Evolutionary conservation across 2,329 filamentous ascomycete genomes (phyloP).

Genomic region (Didymella exigua): DNA sequence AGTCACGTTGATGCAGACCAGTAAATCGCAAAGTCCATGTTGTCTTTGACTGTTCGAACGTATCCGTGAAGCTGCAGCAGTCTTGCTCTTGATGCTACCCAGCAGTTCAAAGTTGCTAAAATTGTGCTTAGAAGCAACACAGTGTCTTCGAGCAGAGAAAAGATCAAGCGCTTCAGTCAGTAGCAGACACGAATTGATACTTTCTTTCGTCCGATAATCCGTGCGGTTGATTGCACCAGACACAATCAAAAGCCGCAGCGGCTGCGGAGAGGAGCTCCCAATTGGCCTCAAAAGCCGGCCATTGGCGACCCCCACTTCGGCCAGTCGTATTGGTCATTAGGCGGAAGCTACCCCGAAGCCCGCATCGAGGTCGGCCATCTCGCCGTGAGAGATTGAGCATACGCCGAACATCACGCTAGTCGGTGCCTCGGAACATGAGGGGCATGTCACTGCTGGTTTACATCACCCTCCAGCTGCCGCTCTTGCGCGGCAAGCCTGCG

Average conservation of each 20-base stretch:
- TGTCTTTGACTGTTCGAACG: background rate
- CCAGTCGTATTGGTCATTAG: slow-evolving; percentile 9
- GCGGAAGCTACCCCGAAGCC: slow-evolving; percentile 24
- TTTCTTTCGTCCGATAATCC: background rate
- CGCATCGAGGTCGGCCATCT: slow-evolving; percentile 20
- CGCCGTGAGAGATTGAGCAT: slow-evolving; percentile 13
- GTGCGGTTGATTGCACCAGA: background rate
- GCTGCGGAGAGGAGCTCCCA: slow-evolving; percentile 17
- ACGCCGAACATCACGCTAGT: slow-evolving; percentile 17
- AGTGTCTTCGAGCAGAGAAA: background rate
- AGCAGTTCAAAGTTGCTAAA: slow-evolving; percentile 2
- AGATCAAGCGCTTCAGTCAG: slow-evolving; percentile 4
- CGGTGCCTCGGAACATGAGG: slow-evolving; percentile 15
- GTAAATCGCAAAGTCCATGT: background rate
- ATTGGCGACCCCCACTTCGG: background rate
- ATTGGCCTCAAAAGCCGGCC: slow-evolving; percentile 10
- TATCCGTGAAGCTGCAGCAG: background rate
- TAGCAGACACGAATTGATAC: background rate
- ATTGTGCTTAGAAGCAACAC: background rate
- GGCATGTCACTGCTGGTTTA: slow-evolving; percentile 5
- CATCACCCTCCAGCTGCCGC: slow-evolving; percentile 54
- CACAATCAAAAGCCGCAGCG: slow-evolving; percentile 12
- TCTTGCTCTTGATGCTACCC: slow-evolving; percentile 1
- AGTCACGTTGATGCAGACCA: background rate
- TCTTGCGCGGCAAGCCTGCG: slow-evolving; percentile 47